Percentiles rank a stretch among this genome's conserved stretches.
These are phyloP conservation scores for Rugonectria rugulosa DNA, from an alignment of 2,329 filamentous ascomycete genomes.

Conservation along the genomic window DNA sequence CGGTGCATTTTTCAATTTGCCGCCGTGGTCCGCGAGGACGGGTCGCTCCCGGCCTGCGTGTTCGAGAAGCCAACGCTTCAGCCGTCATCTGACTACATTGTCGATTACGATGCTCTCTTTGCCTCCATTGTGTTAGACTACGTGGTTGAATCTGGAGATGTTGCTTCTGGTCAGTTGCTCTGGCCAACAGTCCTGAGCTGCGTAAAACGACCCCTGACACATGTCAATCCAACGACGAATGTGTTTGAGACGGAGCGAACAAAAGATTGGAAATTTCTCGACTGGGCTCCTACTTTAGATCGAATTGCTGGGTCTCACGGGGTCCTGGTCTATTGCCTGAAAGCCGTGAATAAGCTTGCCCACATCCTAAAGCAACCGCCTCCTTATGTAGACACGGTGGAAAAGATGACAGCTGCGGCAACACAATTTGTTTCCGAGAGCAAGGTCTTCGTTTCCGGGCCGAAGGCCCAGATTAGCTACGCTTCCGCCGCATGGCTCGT, in stretches of 20 bases:
- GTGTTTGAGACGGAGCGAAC: constrained; percentile 7
- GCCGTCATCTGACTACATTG: constrained; percentile 44
- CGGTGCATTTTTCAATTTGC: constrained; percentile 47
- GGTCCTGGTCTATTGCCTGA: constrained; percentile 13
- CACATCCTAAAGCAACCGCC: constrained; percentile 4
- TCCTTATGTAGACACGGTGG: constrained; percentile 17
- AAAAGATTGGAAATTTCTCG: constrained; percentile 20
- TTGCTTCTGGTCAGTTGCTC: constrained; percentile 36
- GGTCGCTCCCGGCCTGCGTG: constrained; percentile 44
- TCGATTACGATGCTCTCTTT: constrained; percentile 48
- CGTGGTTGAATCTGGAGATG: constrained; percentile 41
- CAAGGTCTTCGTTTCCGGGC: constrained; percentile 16
- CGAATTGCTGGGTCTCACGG: constrained; percentile 13
- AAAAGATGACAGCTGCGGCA: constrained; percentile 14
- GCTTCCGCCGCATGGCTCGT: constrained; percentile 22
- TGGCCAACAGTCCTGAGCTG: constrained; percentile 43
- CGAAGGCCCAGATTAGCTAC: constrained; percentile 17
- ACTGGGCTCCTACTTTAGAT: constrained; percentile 19
- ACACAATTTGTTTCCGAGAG: constrained; percentile 11
- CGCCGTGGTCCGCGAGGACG: constrained; percentile 42
- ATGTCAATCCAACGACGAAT: constrained; percentile 33
- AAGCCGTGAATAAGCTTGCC: constrained; percentile 18
- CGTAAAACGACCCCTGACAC: constrained; percentile 35
- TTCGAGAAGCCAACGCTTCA: constrained; percentile 43
- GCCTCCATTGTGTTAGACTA: constrained; percentile 44